These are phyloP conservation scores for Hypoxylon subgilvum DNA, from an alignment of 495 filamentous ascomycete species.

Conservation along the genomic window DNA sequence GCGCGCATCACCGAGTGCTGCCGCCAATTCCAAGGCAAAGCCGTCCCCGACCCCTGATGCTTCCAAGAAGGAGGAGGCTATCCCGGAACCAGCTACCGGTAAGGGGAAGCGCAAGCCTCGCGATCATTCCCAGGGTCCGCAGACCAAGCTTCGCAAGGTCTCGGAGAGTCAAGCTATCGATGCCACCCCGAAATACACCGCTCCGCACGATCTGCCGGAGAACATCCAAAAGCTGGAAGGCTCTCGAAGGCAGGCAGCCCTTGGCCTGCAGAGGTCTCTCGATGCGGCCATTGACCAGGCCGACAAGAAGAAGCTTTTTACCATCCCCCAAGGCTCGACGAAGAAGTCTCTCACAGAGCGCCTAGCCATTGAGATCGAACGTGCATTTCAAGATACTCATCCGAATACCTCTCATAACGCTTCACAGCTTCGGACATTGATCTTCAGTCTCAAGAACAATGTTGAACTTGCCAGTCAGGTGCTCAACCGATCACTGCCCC, in stretches of 20 bases:
- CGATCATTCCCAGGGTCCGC: conserved; percentile 44
- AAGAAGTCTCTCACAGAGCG: conserved; percentile 50
- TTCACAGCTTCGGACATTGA: conserved; percentile 61
- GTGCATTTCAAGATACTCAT: conserved; percentile 56
- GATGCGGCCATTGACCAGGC: conserved; percentile 45
- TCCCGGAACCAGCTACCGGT: conserved; percentile 36
- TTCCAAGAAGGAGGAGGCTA: conserved; percentile 50
- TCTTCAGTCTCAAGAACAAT: conserved; percentile 87
- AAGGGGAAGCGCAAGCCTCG: conserved; percentile 48
- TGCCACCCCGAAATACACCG: conserved; percentile 42
- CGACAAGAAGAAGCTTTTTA: conserved; percentile 51
- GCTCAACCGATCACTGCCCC: conserved; percentile 69
- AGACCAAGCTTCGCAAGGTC: conserved; percentile 60
- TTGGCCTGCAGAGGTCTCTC: conserved; percentile 53
- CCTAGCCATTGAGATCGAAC: conserved; percentile 73
- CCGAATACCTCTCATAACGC: conserved; percentile 49
- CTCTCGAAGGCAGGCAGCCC: conserved; percentile 50
- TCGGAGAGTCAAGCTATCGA: conserved; percentile 50
- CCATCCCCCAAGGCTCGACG: conserved; percentile 44
- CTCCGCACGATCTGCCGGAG: conserved; percentile 47
- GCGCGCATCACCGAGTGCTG: conserved; percentile 44
- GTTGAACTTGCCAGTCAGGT: conserved; percentile 75
- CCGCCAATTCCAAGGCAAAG: conserved; percentile 41
- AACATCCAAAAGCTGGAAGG: conserved; percentile 51
- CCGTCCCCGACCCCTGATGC: conserved; percentile 49